Percentiles rank a stretch among this genome's conserved stretches.
These are phyloP conservation scores for Fusarium zealandicum DNA, from an alignment of 2,329 filamentous ascomycete genomes.

Conservation along the genomic window DNA sequence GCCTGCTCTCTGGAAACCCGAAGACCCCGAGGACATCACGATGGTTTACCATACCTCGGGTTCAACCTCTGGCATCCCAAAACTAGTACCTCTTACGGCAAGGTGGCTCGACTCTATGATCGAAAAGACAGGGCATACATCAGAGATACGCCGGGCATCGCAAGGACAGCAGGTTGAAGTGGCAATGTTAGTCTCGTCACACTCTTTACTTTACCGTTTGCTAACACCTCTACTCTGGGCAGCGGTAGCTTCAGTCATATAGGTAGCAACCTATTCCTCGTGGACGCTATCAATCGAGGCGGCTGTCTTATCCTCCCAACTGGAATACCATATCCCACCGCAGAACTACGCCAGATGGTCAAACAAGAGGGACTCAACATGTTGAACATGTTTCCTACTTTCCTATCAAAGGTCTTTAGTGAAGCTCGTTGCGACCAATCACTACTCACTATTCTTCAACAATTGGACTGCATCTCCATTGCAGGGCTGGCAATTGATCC, in stretches of 20 bases:
- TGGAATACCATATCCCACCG: constrained; percentile 3
- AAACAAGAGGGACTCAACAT: constrained; percentile 9
- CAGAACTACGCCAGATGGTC: constrained; percentile 15
- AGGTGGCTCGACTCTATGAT: constrained; percentile 19
- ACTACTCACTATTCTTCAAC: constrained; percentile 11
- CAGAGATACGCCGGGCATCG: background rate
- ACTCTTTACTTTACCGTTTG: rapidly evolving
- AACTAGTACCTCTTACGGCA: constrained; percentile 30
- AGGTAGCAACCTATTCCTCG: constrained; percentile 1
- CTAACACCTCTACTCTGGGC: background rate
- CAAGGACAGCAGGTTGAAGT: background rate
- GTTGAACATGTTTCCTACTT: constrained; percentile 14
- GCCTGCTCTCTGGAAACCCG: background rate
- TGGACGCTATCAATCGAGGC: constrained; percentile 7
- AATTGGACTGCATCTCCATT: constrained; percentile 5
- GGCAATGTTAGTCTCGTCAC: background rate
- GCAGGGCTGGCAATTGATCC: constrained; percentile 9
- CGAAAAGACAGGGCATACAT: background rate
- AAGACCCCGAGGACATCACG: constrained; percentile 3
- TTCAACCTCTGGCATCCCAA: constrained; percentile 31
- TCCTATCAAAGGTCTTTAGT: constrained; percentile 10
- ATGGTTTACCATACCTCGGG: constrained; percentile 35
- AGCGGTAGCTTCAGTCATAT: constrained; percentile 36
- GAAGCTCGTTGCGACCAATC: constrained; percentile 18
- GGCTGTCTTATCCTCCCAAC: constrained; percentile 26